Evolutionary conservation across 169 alveolate genomes (phyloP).

Genomic region (Theileria sp.): DNA sequence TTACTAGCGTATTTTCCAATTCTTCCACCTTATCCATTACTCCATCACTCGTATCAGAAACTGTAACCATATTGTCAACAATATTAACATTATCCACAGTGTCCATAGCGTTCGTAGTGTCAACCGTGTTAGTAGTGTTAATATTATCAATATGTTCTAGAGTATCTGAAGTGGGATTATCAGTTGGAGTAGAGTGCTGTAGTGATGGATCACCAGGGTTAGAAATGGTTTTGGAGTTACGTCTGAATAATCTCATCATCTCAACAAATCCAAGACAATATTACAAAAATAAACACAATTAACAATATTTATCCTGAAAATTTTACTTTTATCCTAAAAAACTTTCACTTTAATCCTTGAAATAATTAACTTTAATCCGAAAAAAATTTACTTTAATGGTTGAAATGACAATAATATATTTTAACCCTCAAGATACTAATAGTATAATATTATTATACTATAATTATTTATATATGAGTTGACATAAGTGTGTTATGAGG

Average conservation of each 20-base stretch:
- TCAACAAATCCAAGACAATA: neutral
- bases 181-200: neutral
- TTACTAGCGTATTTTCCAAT: neutral
- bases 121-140: no score
- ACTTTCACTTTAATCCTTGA: no score
- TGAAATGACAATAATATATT: no score
- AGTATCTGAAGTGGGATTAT: neutral
- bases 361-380: no score
- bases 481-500: neutral
- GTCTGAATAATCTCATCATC: slow-evolving; percentile 17
- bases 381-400: no score
- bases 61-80: no score
- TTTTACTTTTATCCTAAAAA: no score
- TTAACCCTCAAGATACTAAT: neutral
- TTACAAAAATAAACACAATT: no score
- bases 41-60: no score
- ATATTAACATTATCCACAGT: no score
- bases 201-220: neutral
- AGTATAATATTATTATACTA: neutral
- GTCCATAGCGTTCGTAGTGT: no score
- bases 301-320: neutral
- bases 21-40: neutral
- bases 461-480: neutral
- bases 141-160: neutral
- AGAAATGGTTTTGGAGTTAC: neutral